Percentiles rank a stretch among this genome's conserved stretches.
Evolutionary conservation across 257 asterid genomes (phyloP).

Genomic region (Thymus quinquecostatus): DNA sequence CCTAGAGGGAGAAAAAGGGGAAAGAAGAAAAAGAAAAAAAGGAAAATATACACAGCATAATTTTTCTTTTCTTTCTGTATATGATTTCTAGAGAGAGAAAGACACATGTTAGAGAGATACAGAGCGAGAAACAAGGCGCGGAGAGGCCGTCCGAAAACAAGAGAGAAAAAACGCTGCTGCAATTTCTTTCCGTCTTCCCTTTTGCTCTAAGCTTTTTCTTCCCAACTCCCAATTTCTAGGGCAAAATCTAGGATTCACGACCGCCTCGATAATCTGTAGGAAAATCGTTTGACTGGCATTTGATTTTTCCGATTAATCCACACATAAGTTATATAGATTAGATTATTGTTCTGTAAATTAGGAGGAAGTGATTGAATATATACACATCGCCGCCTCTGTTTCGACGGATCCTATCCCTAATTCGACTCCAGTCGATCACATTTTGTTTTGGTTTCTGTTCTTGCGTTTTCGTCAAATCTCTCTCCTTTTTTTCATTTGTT

Average conservation of each 20-base stretch:
- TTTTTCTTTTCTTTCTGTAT: background rate
- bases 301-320: conserved; percentile 26
- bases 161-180: conserved; percentile 50
- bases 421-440: conserved; percentile 51
- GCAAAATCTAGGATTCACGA: conserved; percentile 44
- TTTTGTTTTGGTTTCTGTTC: conserved; percentile 30
- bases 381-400: conserved; percentile 12
- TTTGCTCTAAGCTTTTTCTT: conserved; percentile 44
- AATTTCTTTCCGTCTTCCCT: conserved; percentile 34
- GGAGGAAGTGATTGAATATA: conserved; percentile 32
- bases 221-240: conserved; percentile 51
- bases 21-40: too few species aligned
- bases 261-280: conserved; percentile 42
- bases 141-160: conserved; percentile 78
- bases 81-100: conserved; percentile 44
- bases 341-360: conserved; percentile 30
- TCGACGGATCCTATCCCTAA: conserved; percentile 63
- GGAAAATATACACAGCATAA: background rate
- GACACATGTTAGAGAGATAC: conserved; percentile 27
- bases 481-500: background rate
- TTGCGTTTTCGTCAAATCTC: background rate
- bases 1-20: background rate
- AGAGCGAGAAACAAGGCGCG: conserved; percentile 99
- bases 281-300: conserved; percentile 34
- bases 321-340: conserved; percentile 12